Evolutionary conservation across 805 yeast species (phyloP).

Genomic region (Candida hispaniensis): DNA sequence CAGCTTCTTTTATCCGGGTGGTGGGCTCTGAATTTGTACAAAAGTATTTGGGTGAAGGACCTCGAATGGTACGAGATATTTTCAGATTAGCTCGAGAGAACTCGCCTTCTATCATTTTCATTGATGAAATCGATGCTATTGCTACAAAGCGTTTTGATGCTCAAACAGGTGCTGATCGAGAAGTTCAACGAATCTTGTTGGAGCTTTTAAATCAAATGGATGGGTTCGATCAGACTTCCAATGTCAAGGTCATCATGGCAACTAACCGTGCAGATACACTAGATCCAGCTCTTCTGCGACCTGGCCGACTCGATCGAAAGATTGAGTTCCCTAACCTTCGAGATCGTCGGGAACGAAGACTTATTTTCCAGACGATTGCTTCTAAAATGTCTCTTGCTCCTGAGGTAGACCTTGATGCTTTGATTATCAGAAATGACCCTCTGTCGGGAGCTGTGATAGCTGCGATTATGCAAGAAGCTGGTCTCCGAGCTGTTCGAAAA

Average conservation of each 20-base stretch:
- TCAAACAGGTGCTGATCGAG: slow-evolving; percentile 99
- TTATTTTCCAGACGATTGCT: slow-evolving; percentile 91
- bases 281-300: slow-evolving; percentile 96
- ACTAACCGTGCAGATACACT: slow-evolving; percentile 98
- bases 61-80: slow-evolving; percentile 98
- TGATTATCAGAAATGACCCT: slow-evolving; percentile 92
- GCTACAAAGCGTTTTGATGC: slow-evolving; percentile 99
- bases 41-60: slow-evolving; percentile 97
- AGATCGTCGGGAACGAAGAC: slow-evolving; percentile 95
- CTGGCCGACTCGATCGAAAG: slow-evolving; percentile 96
- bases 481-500: slow-evolving; percentile 95
- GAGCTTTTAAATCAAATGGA: slow-evolving; percentile 98
- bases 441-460: slow-evolving; percentile 94
- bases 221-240: slow-evolving; percentile 92
- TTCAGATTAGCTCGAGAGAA: slow-evolving; percentile 95
- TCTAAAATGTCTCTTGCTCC: slow-evolving; percentile 97
- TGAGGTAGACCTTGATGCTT: slow-evolving; percentile 89
- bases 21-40: slow-evolving; percentile 98
- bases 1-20: slow-evolving; percentile 92
- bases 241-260: slow-evolving; percentile 98
- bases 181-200: slow-evolving; percentile 93
- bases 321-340: slow-evolving; percentile 94
- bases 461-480: slow-evolving; percentile 99
- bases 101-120: slow-evolving; percentile 92
- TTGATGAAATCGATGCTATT: slow-evolving; percentile 97